Evolutionary conservation across 805 yeast species (phyloP).

Genomic region (Candida montana): DNA sequence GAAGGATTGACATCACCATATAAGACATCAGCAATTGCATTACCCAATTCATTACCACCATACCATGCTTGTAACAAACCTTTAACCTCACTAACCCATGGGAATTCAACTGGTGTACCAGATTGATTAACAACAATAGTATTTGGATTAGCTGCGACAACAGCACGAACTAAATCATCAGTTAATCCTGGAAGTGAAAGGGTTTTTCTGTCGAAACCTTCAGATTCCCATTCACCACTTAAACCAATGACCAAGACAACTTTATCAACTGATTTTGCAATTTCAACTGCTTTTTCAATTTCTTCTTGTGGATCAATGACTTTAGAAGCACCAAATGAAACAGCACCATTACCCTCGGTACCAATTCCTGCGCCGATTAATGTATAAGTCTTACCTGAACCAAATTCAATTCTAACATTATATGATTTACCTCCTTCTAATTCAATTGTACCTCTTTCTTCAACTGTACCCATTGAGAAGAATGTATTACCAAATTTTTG

Average conservation of each 20-base stretch:
- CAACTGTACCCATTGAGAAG: constrained; percentile 51
- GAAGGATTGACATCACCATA: constrained; percentile 52
- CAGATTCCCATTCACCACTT: constrained; percentile 52
- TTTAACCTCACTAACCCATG: constrained; percentile 41
- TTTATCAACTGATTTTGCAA: constrained; percentile 48
- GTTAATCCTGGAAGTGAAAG: constrained; percentile 48
- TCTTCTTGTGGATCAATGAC: constrained; percentile 27
- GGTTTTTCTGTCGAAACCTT: constrained; percentile 49
- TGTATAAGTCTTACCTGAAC: constrained; percentile 39
- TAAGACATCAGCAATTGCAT: constrained; percentile 53
- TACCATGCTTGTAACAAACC: constrained; percentile 51
- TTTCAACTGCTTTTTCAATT: constrained; percentile 38
- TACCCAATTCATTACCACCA: constrained; percentile 55
- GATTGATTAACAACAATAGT: constrained; percentile 51
- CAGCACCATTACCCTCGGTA: constrained; percentile 31
- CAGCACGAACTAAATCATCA: constrained; percentile 39
- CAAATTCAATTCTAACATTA: constrained; percentile 44
- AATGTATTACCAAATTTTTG: constrained; percentile 47
- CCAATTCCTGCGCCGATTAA: constrained; percentile 14
- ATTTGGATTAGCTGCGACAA: constrained; percentile 43
- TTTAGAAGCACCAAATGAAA: constrained; percentile 30
- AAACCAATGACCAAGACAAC: constrained; percentile 49
- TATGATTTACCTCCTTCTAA: constrained; percentile 42
- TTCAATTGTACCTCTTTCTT: constrained; percentile 34
- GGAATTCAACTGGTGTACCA: constrained; percentile 58